Conservation (phyloP, 1,139 yeast genomes). For the Saccharomyces hybrid region DNA sequence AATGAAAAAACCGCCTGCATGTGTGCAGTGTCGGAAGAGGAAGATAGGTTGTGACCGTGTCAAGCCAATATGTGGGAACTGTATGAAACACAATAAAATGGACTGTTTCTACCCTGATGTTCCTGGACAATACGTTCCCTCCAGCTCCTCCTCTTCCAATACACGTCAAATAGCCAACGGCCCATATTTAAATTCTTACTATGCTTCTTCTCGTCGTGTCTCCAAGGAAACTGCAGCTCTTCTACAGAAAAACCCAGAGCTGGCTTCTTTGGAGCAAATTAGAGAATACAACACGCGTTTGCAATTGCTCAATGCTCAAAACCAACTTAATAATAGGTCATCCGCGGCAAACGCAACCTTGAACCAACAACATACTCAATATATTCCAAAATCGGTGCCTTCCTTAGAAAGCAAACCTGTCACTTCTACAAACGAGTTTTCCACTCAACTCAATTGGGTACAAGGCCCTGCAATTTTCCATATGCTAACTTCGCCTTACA, state of each 20-base stretch:
- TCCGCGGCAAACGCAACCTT: neutral
- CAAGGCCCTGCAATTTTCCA: constrained; percentile 31
- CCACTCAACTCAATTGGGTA: constrained; percentile 22
- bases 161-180: neutral
- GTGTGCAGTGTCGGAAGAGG: no score
- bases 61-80: no score
- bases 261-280: constrained; percentile 26
- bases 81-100: no score
- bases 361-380: constrained; percentile 12
- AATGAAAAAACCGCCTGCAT: no score
- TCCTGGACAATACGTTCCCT: constrained; percentile 9
- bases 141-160: neutral
- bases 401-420: constrained; percentile 21
- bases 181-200: constrained; percentile 2
- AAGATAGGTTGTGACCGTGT: no score
- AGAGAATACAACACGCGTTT: constrained; percentile 25
- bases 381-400: constrained; percentile 19
- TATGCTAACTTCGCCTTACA: constrained; percentile 20
- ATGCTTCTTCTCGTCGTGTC: constrained; percentile 4
- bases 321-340: constrained; percentile 6
- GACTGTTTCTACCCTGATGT: no score
- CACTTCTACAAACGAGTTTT: constrained; percentile 16
- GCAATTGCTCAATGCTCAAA: constrained; percentile 20
- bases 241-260: constrained; percentile 17
- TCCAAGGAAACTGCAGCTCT: constrained; percentile 9